These are phyloP conservation scores for Adansonia grandidieri DNA, from an alignment of 441 rosid species.

Conservation along the genomic window DNA sequence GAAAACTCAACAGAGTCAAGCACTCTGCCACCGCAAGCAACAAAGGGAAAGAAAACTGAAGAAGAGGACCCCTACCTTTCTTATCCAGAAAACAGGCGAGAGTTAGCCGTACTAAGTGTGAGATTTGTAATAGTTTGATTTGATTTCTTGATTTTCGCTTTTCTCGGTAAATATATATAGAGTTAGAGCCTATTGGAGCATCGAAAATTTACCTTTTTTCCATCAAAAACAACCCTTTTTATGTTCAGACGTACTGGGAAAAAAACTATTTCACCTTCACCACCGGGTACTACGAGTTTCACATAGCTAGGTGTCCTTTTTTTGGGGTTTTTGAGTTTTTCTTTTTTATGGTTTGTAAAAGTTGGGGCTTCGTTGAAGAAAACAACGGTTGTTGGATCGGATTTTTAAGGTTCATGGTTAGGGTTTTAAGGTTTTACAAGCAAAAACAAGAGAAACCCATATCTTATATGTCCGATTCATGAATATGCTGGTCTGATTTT, in stretches of 20 bases:
- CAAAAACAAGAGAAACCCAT: conserved; percentile 53
- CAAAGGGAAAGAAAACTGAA: neutral
- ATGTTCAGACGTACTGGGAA: neutral
- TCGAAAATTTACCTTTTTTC: neutral
- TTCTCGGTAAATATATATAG: neutral
- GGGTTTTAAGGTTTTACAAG: conserved; percentile 37
- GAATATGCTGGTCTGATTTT: conserved; percentile 36
- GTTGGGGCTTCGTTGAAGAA: conserved; percentile 19
- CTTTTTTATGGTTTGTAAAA: conserved; percentile 13
- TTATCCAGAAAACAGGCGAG: neutral
- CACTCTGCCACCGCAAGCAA: conserved; percentile 23
- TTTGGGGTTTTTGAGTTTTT: conserved; percentile 3
- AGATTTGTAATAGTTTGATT: neutral
- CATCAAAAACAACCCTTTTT: neutral
- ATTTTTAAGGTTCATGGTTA: conserved; percentile 35
- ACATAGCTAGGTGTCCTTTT: neutral
- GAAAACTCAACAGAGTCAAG: neutral
- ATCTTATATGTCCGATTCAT: conserved; percentile 48
- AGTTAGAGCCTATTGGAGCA: neutral
- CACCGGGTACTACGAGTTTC: neutral
- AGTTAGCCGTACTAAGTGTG: neutral
- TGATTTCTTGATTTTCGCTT: neutral
- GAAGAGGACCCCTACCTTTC: conserved; percentile 5
- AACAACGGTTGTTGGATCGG: conserved; percentile 42
- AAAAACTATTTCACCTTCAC: neutral